A percentile compares a stretch with the other conserved stretches of the same genome.
phyloP scores from a whole-genome alignment of 768 basidiomycete genomes.

The Termitomyces sp. region DNA sequence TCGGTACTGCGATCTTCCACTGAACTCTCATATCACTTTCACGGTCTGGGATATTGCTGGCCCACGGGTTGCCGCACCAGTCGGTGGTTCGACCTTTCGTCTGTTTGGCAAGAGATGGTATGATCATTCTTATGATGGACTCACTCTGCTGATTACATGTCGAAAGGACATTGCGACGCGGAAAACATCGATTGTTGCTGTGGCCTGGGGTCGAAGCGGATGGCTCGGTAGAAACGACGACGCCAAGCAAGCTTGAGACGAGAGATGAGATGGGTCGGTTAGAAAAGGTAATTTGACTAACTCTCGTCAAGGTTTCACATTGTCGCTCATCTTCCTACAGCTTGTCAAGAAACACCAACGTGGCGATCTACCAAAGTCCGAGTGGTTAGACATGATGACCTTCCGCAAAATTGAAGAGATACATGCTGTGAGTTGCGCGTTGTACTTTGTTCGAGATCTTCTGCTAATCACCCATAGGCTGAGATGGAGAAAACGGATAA shows the following conservation, averaged over 20 bases:
- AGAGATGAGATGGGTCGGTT: conserved; percentile 94
- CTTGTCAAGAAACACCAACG: conserved; percentile 95
- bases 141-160: neutral
- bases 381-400: conserved; percentile 92
- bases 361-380: conserved; percentile 89
- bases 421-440: conserved; percentile 56
- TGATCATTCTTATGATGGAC: neutral
- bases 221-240: conserved; percentile 73
- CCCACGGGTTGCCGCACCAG: conserved; percentile 72
- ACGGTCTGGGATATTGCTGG: conserved; percentile 96
- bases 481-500: conserved; percentile 91
- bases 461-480: conserved; percentile 43
- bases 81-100: conserved; percentile 89
- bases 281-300: conserved; percentile 62
- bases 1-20: conserved; percentile 89
- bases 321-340: conserved; percentile 27
- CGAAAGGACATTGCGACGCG: conserved; percentile 79
- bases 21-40: conserved; percentile 85
- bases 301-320: neutral
- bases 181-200: conserved; percentile 84
- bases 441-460: neutral
- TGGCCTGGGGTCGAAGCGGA: conserved; percentile 88
- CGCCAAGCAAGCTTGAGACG: conserved; percentile 80
- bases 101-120: conserved; percentile 94
- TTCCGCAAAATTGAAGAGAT: conserved; percentile 96